These are phyloP conservation scores for Atalantia buxifolia DNA, from an alignment of 345 rosid genomes.

Conservation along the genomic window DNA sequence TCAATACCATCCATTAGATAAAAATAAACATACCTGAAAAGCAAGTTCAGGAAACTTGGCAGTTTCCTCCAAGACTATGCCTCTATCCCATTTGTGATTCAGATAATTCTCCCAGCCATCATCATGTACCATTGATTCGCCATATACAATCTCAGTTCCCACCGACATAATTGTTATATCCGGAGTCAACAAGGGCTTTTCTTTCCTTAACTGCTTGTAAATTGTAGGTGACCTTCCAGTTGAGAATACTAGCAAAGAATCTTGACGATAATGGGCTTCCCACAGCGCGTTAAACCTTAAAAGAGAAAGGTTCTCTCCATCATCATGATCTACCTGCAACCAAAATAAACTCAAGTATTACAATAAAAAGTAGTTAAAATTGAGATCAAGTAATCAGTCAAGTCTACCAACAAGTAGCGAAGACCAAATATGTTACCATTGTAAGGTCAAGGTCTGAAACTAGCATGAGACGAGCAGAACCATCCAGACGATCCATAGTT, in stretches of 20 bases:
- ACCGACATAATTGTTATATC: slow-evolving; percentile 96
- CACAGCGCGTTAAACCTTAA: slow-evolving; percentile 86
- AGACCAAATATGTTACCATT: slow-evolving; percentile 46
- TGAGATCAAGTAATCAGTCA: neutral
- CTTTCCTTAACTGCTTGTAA: slow-evolving; percentile 66
- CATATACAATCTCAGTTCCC: slow-evolving; percentile 97
- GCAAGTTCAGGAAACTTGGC: slow-evolving; percentile 76
- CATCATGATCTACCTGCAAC: slow-evolving; percentile 90
- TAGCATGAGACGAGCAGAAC: slow-evolving; percentile 74
- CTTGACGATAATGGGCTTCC: slow-evolving; percentile 73
- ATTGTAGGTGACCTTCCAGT: slow-evolving; percentile 84
- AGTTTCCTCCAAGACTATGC: slow-evolving; percentile 63
- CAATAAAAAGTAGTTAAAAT: neutral
- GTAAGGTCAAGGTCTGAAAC: slow-evolving; percentile 98
- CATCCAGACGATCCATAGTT: slow-evolving; percentile 63
- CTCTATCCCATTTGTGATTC: slow-evolving; percentile 80
- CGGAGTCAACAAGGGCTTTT: slow-evolving; percentile 90
- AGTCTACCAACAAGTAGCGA: slow-evolving; percentile 5
- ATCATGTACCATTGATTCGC: slow-evolving; percentile 79
- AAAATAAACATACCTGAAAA: slow-evolving; percentile 67
- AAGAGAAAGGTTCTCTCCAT: slow-evolving; percentile 70
- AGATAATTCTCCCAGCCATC: slow-evolving; percentile 81
- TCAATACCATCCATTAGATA: neutral
- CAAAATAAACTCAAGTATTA: no score
- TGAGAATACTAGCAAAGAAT: slow-evolving; percentile 92